phyloP scores from a whole-genome alignment of 179 eudicot species.

The Actinidia polygama region DNA sequence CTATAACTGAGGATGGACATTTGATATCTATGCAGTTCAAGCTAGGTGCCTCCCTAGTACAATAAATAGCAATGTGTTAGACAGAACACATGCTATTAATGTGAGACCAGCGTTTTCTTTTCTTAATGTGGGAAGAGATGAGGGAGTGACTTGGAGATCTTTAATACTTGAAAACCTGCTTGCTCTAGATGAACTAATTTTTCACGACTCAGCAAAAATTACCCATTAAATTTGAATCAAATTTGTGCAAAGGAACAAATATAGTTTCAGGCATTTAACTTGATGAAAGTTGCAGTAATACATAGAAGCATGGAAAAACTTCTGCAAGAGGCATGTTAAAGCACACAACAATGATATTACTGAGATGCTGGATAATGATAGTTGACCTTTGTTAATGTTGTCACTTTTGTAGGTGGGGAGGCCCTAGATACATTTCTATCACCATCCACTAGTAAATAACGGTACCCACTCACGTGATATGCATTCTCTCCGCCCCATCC shows the following conservation, averaged over 20 bases:
- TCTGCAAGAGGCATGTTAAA: background rate
- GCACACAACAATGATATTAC: background rate
- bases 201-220: background rate
- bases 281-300: background rate
- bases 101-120: background rate
- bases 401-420: slow-evolving; percentile 86
- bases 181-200: background rate
- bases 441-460: slow-evolving; percentile 86
- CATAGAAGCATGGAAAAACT: background rate
- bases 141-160: background rate
- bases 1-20: background rate
- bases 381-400: slow-evolving; percentile 87
- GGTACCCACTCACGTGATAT: slow-evolving; percentile 92
- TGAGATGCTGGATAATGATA: background rate
- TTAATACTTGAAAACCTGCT: background rate
- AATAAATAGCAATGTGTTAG: background rate
- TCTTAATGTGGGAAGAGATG: background rate
- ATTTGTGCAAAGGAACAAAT: background rate
- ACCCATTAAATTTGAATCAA: background rate
- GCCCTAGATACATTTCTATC: slow-evolving; percentile 86
- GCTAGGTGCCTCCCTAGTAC: background rate
- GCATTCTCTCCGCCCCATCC: slow-evolving; percentile 99
- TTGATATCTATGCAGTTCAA: background rate
- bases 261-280: slow-evolving; percentile 10
- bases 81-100: background rate